Conservation (phyloP, 345 rosid species). For the Arabis hirsuta region DNA sequence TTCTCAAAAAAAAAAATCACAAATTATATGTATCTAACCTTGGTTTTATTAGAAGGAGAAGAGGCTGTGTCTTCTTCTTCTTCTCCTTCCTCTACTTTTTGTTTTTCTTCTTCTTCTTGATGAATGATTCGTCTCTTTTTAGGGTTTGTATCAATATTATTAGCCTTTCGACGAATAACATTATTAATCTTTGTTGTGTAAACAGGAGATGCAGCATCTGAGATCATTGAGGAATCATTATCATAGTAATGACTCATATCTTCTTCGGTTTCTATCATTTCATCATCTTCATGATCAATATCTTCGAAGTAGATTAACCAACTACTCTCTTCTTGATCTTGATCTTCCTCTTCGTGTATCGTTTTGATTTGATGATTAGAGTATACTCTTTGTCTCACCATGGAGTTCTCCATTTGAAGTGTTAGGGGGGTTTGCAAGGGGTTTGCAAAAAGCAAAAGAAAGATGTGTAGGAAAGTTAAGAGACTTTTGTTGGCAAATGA, state of each 20-base stretch:
- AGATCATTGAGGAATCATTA: conserved; percentile 40
- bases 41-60: conserved; percentile 44
- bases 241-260: conserved; percentile 30
- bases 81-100: conserved; percentile 11
- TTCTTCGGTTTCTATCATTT: conserved; percentile 20
- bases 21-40: conserved; percentile 30
- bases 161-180: conserved; percentile 20
- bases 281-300: conserved; percentile 35
- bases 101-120: conserved; percentile 17
- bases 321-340: conserved; percentile 40
- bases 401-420: conserved; percentile 44
- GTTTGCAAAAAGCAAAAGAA: conserved; percentile 4
- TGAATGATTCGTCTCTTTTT: conserved; percentile 35
- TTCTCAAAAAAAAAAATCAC: too few relatives aligned
- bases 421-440: conserved; percentile 36
- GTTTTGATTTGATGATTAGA: conserved; percentile 34
- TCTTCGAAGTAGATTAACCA: conserved; percentile 43
- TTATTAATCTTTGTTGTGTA: conserved; percentile 26
- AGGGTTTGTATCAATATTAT: conserved; percentile 27
- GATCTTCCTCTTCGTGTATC: conserved; percentile 36
- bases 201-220: conserved; percentile 45
- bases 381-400: conserved; percentile 32
- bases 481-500: conserved; percentile 32
- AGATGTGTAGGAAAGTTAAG: conserved; percentile 24
- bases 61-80: conserved; percentile 37